These are phyloP conservation scores for Marchantia polymorpha DNA, from an alignment of 225 moss, liverwort and hornwort genomes.

Conservation along the genomic window DNA sequence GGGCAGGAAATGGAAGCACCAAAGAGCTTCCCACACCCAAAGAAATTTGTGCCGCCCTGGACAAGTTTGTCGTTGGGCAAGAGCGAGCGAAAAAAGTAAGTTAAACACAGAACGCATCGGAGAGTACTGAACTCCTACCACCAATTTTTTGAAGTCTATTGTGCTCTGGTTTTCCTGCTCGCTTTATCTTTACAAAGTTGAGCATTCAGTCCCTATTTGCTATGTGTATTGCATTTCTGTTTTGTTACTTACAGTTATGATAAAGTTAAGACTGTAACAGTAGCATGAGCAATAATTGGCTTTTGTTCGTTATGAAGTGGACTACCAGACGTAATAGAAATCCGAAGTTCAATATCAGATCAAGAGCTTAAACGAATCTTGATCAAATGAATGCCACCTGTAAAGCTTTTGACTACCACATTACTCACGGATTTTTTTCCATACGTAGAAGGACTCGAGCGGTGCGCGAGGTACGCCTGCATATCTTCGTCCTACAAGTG, in stretches of 20 bases:
- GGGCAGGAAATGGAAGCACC: conserved; percentile 76
- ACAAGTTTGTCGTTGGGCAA: conserved; percentile 97
- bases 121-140: no score
- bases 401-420: neutral
- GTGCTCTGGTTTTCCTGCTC: no score
- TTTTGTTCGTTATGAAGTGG: no score
- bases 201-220: neutral
- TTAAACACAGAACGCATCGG: neutral
- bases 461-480: neutral
- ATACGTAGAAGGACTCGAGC: neutral
- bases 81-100: conserved; percentile 90
- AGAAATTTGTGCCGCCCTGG: conserved; percentile 80
- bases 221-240: neutral
- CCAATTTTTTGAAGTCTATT: no score
- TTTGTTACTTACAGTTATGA: neutral
- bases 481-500: neutral
- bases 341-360: no score
- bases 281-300: no score
- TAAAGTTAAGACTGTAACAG: no score
- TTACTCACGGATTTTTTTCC: neutral
- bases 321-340: no score
- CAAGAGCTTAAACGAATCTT: no score
- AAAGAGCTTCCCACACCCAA: conserved; percentile 86
- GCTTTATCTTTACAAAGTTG: neutral
- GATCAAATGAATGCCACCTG: neutral